A percentile compares a stretch with the other conserved stretches of the same genome.
Conservation (phyloP, 1,284 basidiomycete species). For the Leccinum solheimii region DNA sequence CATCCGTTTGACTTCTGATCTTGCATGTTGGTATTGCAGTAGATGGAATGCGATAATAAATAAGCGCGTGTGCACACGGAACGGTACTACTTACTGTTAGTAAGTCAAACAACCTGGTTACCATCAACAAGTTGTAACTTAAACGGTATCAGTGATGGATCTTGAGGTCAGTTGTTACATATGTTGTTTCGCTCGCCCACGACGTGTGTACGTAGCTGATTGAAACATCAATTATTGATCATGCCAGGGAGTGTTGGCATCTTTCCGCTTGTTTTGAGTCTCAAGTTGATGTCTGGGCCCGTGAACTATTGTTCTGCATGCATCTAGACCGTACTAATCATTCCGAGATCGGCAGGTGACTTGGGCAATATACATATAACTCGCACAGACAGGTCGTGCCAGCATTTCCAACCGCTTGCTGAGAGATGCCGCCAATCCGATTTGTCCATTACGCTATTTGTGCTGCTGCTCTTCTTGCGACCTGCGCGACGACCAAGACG, state of each 20-base stretch:
- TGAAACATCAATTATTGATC: too few species aligned
- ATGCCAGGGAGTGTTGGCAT: too few species aligned
- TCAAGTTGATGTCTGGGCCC: not conserved
- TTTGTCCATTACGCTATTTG: not conserved
- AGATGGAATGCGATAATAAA: slow-evolving; percentile 28
- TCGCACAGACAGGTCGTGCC: not conserved
- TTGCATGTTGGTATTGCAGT: slow-evolving; percentile 60
- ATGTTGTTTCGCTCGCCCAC: too few species aligned
- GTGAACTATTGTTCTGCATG: not conserved
- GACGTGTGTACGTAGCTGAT: too few species aligned
- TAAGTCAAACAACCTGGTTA: too few species aligned
- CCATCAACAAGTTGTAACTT: too few species aligned
- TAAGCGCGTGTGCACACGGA: too few species aligned
- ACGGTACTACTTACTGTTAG: too few species aligned
- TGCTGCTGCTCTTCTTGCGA: slow-evolving; percentile 1
- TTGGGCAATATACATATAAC: not conserved
- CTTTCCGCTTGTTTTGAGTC: too few species aligned
- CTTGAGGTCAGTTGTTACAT: not conserved
- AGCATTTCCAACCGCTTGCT: not conserved
- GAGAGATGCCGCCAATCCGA: not conserved
- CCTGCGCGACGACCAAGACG: slow-evolving; percentile 21
- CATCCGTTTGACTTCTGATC: slow-evolving; percentile 70
- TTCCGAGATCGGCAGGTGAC: not conserved
- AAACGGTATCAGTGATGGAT: not conserved
- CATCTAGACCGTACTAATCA: not conserved